Base-by-base conservation (phyloP, 148 eudicot species). In the Gaultheria prostrata region DNA sequence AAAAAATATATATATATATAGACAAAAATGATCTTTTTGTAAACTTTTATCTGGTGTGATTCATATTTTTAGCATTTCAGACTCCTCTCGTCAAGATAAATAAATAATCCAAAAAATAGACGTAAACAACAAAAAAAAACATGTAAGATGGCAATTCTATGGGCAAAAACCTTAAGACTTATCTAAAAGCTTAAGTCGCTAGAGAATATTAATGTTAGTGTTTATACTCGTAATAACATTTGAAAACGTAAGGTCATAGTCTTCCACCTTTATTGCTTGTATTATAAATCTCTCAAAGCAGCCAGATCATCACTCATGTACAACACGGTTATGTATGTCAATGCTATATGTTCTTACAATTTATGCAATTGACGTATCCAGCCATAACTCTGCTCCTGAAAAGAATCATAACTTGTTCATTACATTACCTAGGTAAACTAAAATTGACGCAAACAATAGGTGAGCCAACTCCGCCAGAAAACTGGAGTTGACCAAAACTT, bases 381-480 rank as follows among this genome's bases (percentile, higher is more conserved):
- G 76, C 49, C 49, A 72, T 33, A 17, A 35, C 4, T 72, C 76
- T 0, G 49, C 76, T 35, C 1, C 76, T 39, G n/a, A 18, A 72
- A 35, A 32, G 76, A 72, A 72, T 72, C 49, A 35, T 20, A 72
- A 72, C 76, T 39, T 72, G n/a, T 72, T 20, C 4, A 12, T 18
- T 35, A 17, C 49, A 72, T 39, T n/a, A 15, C 8, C 1, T 8
- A 39, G 3, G 48, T 14, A 76, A 45, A 46, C 3, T 21, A 21
- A 76, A 45, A 46, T 59, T 8, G 15, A 76, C 17, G 21, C 33
- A 20, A 21, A 8, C 53, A 46, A 76, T 33, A 13, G 79, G 24
- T 57, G n/a, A 76, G 69, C 54, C 79, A 46, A 46, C 57, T 45
- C 79, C 20, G 4, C 33, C 54, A 21, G 56, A 76, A 76, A 76